Evolutionary conservation across 163 green algal species (phyloP).

Genomic region (Trebouxiophyceae sp.): DNA sequence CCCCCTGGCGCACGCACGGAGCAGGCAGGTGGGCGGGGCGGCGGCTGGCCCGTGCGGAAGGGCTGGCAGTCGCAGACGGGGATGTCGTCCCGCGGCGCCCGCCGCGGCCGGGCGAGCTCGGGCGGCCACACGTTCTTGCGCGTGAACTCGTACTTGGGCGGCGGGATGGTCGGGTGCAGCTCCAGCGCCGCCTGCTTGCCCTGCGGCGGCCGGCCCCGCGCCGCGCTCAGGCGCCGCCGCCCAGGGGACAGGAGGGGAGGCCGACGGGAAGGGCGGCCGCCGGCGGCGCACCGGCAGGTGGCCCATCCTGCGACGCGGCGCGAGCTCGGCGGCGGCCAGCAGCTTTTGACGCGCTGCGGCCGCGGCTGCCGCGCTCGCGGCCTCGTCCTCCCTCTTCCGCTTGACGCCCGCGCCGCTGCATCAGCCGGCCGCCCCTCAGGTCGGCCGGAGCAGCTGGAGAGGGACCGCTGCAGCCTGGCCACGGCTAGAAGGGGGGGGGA

Average conservation of each 20-base stretch:
- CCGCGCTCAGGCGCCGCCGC: not conserved
- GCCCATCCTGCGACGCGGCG: no score
- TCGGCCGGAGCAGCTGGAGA: no score
- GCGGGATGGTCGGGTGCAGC: not conserved
- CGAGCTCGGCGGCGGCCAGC: no score
- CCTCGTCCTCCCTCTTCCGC: no score
- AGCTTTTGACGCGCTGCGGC: no score
- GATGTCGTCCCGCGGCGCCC: constrained; percentile 55
- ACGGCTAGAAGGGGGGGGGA: no score
- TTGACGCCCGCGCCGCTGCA: no score
- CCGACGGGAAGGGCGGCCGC: not conserved
- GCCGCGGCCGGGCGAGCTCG: constrained; percentile 10
- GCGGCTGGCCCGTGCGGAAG: not conserved
- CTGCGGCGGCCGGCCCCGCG: not conserved
- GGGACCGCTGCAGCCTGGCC: no score
- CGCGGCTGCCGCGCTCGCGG: no score
- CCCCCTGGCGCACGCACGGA: no score
- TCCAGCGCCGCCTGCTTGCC: not conserved
- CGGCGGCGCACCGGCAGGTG: constrained; percentile 7
- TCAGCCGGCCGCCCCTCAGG: no score
- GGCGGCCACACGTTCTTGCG: constrained; percentile 49
- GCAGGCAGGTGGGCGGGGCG: no score
- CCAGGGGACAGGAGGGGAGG: not conserved
- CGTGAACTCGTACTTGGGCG: constrained; percentile 52
- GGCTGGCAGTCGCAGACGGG: constrained; percentile 51